A percentile compares a stretch with the other conserved stretches of the same genome.
Evolutionary conservation across 2,329 filamentous ascomycete genomes (phyloP).

Genomic region (Neofusicoccum umdonicola): DNA sequence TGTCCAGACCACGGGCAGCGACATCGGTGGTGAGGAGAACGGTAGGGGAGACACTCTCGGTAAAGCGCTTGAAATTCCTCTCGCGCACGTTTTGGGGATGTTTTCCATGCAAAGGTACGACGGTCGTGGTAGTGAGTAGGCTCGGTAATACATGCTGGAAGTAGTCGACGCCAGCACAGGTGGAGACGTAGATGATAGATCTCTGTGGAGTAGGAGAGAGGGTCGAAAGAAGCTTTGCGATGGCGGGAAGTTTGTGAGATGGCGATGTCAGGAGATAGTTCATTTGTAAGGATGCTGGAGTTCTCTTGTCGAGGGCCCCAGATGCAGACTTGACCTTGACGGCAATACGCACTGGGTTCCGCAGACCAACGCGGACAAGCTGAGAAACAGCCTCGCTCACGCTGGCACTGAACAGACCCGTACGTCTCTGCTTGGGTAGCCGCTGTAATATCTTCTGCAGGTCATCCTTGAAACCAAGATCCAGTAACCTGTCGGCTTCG

Average conservation of each 20-base stretch:
- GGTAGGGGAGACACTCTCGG: constrained; percentile 69
- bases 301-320: constrained; percentile 78
- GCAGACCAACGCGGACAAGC: constrained; percentile 84
- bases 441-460: constrained; percentile 79
- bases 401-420: constrained; percentile 90
- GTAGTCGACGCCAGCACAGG: constrained; percentile 93
- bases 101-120: constrained; percentile 88
- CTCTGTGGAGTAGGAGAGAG: constrained; percentile 76
- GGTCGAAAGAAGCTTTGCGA: constrained; percentile 67
- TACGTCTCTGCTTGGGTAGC: constrained; percentile 88
- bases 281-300: constrained; percentile 90
- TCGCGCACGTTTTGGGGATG: constrained; percentile 82
- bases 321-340: constrained; percentile 73
- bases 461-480: constrained; percentile 91
- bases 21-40: constrained; percentile 91
- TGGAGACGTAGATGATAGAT: constrained; percentile 88
- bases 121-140: constrained; percentile 62
- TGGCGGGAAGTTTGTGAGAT: constrained; percentile 73
- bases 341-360: constrained; percentile 92
- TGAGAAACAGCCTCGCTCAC: constrained; percentile 95
- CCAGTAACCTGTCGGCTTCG: constrained; percentile 87
- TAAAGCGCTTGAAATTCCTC: constrained; percentile 81
- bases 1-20: constrained; percentile 85
- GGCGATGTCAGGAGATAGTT: constrained; percentile 74
- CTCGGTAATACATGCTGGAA: constrained; percentile 76